These are phyloP conservation scores for Acanthamoeba divionensis DNA, from an alignment of 208 protist genomes.

Conservation along the genomic window DNA sequence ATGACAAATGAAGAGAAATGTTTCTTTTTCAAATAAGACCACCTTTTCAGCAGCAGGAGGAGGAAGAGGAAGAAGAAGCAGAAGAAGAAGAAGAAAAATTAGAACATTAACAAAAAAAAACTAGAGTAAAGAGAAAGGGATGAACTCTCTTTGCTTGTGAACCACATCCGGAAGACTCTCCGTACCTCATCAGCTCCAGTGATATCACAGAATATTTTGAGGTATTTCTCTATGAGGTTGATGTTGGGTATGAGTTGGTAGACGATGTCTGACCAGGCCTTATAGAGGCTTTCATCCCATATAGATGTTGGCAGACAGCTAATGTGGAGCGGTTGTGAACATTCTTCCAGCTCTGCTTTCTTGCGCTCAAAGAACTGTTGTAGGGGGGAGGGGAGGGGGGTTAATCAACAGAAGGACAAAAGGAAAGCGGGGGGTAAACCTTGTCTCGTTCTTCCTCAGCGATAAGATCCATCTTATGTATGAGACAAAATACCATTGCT, in stretches of 20 bases:
- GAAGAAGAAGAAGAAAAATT: too few species aligned
- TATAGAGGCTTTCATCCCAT: constrained; percentile 97
- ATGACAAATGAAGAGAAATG: constrained; percentile 95
- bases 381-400: not conserved
- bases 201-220: constrained; percentile 89
- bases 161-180: too few species aligned
- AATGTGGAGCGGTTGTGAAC: constrained; percentile 81
- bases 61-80: too few species aligned
- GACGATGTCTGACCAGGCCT: constrained; percentile 89
- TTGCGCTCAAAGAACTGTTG: constrained; percentile 67
- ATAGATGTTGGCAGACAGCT: constrained; percentile 96
- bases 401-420: not conserved
- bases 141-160: too few species aligned
- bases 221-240: constrained; percentile 85
- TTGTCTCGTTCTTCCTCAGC: constrained; percentile 69
- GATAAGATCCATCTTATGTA: constrained; percentile 98
- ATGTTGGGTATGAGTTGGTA: constrained; percentile 95
- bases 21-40: constrained; percentile 94
- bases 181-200: constrained; percentile 95
- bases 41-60: not conserved
- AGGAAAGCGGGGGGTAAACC: not conserved
- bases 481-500: constrained; percentile 95
- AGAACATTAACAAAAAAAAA: too few species aligned
- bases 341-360: constrained; percentile 72
- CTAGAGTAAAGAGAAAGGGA: too few species aligned